Conservation (phyloP, 495 filamentous ascomycete genomes). For the Glutinoglossum americanum region DNA sequence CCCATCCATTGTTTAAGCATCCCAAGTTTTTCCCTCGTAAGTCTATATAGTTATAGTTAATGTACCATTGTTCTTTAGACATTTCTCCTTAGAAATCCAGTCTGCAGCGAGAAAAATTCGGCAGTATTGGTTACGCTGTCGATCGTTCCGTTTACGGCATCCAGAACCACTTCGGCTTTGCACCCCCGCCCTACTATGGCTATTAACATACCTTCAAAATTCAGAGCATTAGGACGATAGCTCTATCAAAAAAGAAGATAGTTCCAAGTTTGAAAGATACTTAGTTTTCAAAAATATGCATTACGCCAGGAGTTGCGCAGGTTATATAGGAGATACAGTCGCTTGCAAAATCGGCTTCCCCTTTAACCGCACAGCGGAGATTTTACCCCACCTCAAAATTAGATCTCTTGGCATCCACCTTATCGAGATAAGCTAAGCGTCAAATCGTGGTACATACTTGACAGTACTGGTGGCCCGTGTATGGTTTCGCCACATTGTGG, state of each 20-base stretch:
- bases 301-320: no score
- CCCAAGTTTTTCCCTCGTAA: constrained; percentile 4
- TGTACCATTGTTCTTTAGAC: constrained; percentile 5
- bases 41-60: constrained; percentile 5
- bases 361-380: no score
- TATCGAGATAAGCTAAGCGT: no score
- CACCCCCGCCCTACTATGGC: background rate
- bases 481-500: no score
- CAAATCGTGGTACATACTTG: no score
- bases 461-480: no score
- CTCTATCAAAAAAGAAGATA: constrained; percentile 4
- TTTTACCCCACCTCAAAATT: no score
- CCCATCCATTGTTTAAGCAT: constrained; percentile 6
- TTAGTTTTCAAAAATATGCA: constrained; percentile 5
- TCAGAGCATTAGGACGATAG: constrained; percentile 5
- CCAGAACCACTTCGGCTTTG: constrained; percentile 4
- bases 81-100: constrained; percentile 4
- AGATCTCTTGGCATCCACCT: no score
- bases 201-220: constrained; percentile 4
- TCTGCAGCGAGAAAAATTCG: constrained; percentile 5
- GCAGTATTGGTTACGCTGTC: constrained; percentile 3
- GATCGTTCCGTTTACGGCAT: constrained; percentile 5
- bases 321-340: no score
- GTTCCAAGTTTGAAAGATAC: no score
- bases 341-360: no score